Conservation (phyloP, 2,329 filamentous ascomycete species). For the Ciborinia camelliae region DNA sequence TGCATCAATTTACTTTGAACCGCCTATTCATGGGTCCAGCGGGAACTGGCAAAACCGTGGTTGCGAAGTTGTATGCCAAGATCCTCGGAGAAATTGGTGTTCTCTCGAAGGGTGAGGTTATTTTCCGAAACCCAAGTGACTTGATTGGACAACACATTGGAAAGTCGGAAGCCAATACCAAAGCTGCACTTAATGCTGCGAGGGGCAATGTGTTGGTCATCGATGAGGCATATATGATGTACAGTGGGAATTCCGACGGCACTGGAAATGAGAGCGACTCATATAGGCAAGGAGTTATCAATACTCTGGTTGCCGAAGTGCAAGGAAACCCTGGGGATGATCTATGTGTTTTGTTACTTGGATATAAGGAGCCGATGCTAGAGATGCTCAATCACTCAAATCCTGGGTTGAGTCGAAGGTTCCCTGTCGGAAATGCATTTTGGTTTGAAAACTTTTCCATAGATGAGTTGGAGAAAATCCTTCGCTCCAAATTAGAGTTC, state of each 20-base stretch:
- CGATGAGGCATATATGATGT: constrained; percentile 56
- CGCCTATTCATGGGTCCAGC: constrained; percentile 66
- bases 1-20: constrained; percentile 61
- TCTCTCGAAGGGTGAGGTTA: constrained; percentile 48
- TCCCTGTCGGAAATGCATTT: constrained; percentile 61
- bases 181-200: constrained; percentile 62
- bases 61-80: constrained; percentile 67
- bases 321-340: constrained; percentile 67
- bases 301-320: constrained; percentile 69
- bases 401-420: constrained; percentile 62
- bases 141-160: constrained; percentile 54
- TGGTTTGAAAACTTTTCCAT: constrained; percentile 64
- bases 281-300: constrained; percentile 63
- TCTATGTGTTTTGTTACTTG: constrained; percentile 63
- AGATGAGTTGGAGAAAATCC: constrained; percentile 50
- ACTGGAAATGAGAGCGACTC: constrained; percentile 47
- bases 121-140: constrained; percentile 38
- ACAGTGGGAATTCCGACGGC: constrained; percentile 27
- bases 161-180: constrained; percentile 65
- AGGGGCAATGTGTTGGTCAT: constrained; percentile 52
- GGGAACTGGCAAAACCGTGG: constrained; percentile 74
- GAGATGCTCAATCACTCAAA: constrained; percentile 54
- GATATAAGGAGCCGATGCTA: constrained; percentile 65
- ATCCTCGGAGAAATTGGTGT: constrained; percentile 60
- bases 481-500: constrained; percentile 49